Conservation (phyloP, 2,329 filamentous ascomycete species). For the Paracoccidioides lutzii region DNA sequence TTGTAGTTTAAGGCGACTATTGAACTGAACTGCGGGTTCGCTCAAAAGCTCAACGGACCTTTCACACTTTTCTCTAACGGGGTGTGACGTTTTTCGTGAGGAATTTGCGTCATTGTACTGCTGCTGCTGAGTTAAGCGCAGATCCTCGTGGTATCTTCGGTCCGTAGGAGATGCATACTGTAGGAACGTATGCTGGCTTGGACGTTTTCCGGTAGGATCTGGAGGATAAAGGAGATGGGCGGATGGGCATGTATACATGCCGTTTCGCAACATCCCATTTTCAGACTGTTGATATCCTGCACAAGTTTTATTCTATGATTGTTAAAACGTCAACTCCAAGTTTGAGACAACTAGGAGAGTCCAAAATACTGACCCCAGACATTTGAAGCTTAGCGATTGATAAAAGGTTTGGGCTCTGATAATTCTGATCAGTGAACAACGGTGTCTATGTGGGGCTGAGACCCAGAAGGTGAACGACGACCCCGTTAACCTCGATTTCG, state of each 20-base stretch:
- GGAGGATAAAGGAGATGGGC: conserved; percentile 10
- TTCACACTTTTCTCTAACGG: not conserved
- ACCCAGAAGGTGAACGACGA: not conserved
- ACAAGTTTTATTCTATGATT: not conserved
- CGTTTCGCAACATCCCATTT: conserved; percentile 5
- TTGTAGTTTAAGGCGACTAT: not conserved
- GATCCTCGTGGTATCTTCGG: conserved; percentile 3
- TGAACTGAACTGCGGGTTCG: not conserved
- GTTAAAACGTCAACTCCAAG: not conserved
- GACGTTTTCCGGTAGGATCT: conserved; percentile 5
- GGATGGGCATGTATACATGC: conserved; percentile 8
- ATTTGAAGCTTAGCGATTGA: not conserved
- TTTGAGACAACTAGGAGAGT: not conserved
- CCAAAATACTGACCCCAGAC: not conserved
- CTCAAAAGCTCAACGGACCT: not conserved
- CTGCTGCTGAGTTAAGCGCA: conserved; percentile 1
- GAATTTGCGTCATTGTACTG: conserved; percentile 1
- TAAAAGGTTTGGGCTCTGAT: not conserved
- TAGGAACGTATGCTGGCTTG: conserved; percentile 9
- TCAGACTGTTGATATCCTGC: conserved; percentile 3
- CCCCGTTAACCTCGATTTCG: not conserved
- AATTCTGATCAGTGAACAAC: not conserved
- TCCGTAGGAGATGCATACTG: conserved; percentile 10
- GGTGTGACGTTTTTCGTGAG: not conserved
- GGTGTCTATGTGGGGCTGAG: not conserved